Percentiles rank a stretch among this genome's conserved stretches.
These are phyloP conservation scores for Cymbopogon citratus DNA, from an alignment of 176 grass and related monocot genomes.

Conservation along the genomic window DNA sequence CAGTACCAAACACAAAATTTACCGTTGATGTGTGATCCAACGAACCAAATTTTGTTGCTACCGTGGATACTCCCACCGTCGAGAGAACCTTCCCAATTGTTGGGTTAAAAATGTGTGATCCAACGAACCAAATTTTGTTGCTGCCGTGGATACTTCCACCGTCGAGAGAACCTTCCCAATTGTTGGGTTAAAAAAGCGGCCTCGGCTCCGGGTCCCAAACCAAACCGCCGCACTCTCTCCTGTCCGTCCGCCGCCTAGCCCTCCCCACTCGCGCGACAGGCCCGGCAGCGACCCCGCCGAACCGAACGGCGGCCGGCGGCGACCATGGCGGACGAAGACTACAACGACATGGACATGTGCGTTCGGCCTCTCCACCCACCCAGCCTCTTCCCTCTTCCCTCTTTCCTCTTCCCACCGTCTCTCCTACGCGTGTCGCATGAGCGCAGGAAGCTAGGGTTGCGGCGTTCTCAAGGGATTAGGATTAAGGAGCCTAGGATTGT, in stretches of 20 bases:
- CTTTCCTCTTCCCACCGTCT: too few species aligned
- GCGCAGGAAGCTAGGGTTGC: background rate
- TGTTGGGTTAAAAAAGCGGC: too few species aligned
- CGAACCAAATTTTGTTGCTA: too few species aligned
- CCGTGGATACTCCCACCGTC: too few species aligned
- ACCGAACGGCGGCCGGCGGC: background rate
- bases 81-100: too few species aligned
- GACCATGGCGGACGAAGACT: slow-evolving; percentile 48
- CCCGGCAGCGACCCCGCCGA: background rate
- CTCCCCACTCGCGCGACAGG: background rate
- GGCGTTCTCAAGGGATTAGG: background rate
- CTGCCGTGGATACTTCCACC: too few species aligned
- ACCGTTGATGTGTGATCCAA: too few species aligned
- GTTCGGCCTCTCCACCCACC: slow-evolving; percentile 1
- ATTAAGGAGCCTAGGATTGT: background rate
- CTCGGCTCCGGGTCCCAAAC: background rate
- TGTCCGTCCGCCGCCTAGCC: too few species aligned
- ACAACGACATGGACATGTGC: slow-evolving; percentile 39
- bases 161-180: too few species aligned
- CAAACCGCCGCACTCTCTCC: background rate
- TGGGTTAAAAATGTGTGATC: too few species aligned
- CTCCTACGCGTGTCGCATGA: background rate
- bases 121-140: too few species aligned
- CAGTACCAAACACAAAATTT: too few species aligned
- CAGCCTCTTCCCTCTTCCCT: background rate